Evolutionary conservation across 2,329 filamentous ascomycete species (phyloP), one percentile per base, ranked within the genome.

Genomic region (Cladophialophora yegresii): DNA sequence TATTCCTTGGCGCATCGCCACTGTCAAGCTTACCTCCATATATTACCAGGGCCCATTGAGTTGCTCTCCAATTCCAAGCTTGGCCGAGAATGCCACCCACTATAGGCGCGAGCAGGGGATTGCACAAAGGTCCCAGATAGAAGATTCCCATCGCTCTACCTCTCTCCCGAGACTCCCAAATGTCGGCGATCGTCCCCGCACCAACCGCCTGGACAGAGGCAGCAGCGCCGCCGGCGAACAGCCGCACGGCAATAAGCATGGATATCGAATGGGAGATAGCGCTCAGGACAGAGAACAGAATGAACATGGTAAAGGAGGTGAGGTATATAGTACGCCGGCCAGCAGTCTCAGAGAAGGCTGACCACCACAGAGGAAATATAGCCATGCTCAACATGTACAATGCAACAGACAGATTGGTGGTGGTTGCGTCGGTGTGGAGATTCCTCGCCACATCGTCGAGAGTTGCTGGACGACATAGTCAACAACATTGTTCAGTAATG

Each of bases 301-400:
- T 79, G 72, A 91, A 93, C 13, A 93, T 78, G 23, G 82, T 74
- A 74, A 95, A 95, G 0, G 89, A 92, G 36, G 84, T 77, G 33
- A 96, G 77, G 74, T 93, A 95, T 70, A 96, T 89, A n/a, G 86
- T 87, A 23, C 91, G 85, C 47, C 91, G 85, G 12, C 91, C 91
- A 0, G 82, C 73, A 3, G 77, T 77, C 71, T 95, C 91, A 8
- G 89, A 91, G 72, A 95, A 92, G 1, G 88, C 88, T 0, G 89
- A 91, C 90, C 90, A 95, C 91, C 91, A 95, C 0, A 96, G 81
- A 0, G 91, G 91, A 70, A 92, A 93, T 51, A 95, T 91, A 61
- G 87, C 85, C 90, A 95, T 91, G 70, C 85, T 81, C 4, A 95
- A 81, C 90, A 95, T 92, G 75, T 93, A 95, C 63, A 93, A 77